Evolutionary conservation across 805 yeast genomes (phyloP), one percentile per base, ranked within the genome.

Genomic region (Kurtzmaniella cleridarum): DNA sequence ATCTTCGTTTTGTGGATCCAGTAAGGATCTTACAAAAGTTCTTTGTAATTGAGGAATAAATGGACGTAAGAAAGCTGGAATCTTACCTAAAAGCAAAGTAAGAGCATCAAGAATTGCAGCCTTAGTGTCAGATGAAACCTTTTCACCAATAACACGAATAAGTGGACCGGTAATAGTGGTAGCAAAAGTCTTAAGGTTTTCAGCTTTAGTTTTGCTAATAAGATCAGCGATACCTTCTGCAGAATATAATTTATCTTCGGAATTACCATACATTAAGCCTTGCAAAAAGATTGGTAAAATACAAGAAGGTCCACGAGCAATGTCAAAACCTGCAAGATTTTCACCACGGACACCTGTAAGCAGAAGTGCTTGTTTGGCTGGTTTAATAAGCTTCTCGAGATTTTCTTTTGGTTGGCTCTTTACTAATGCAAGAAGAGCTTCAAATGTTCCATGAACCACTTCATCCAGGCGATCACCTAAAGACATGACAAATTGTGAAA

Each of bases 11-110:
- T 76, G 53, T 2, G 84, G 70, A 63, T 93, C 98, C 37, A 87
- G 75, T 48, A 93, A 69, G 2, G 96, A 85, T 57, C 95, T 84
- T 31, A 91, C 95, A 66, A 93, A 93, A 1, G 98, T 93, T 58
- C 99, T 78, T 66, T 93, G 98, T 49, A 93, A 73, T 67, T 93
- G 99, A 7, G 99, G 99, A 62, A 93, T 79, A 60, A 93, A 93
- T 12, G 99, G 98, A 54, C 91, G 78, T 60, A 93, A 73, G 59
- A 87, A 86, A 55, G 84, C 87, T 2, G 98, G 96, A 50, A 91
- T 84, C 68, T 88, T 85, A 17, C 66, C 65, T 53, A 93, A 79
- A 55, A 95, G 67, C 46, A 76, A 76, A 55, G 84, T 84, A 59
- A 95, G 74, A 1, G 98, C 95, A 45, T 75, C 73, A 54, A 93